These are phyloP conservation scores for Aspergillus heteromorphus DNA, from an alignment of 495 filamentous ascomycete species.

Conservation along the genomic window DNA sequence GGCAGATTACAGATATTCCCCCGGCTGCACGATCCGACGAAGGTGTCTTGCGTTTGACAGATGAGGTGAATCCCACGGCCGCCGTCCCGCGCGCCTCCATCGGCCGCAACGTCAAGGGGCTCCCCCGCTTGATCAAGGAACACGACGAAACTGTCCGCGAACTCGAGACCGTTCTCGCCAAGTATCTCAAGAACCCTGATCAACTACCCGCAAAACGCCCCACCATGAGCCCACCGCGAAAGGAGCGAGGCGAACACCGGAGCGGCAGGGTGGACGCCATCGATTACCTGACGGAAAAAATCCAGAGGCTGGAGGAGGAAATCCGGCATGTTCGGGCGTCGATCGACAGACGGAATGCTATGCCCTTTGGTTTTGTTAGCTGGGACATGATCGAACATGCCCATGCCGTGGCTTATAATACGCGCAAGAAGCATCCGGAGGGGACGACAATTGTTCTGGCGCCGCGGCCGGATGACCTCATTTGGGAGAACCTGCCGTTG, in stretches of 20 bases:
- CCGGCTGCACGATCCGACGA: conserved; percentile 69
- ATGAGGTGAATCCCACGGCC: conserved; percentile 66
- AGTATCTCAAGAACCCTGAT: conserved; percentile 83
- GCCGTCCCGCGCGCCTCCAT: conserved; percentile 75
- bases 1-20: conserved; percentile 79
- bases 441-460: conserved; percentile 76
- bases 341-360: conserved; percentile 79
- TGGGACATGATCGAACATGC: conserved; percentile 84
- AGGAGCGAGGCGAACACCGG: conserved; percentile 44
- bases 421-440: conserved; percentile 72
- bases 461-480: conserved; percentile 83
- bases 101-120: conserved; percentile 83
- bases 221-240: conserved; percentile 69
- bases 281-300: conserved; percentile 82
- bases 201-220: conserved; percentile 75
- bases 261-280: conserved; percentile 77
- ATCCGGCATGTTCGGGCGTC: conserved; percentile 76
- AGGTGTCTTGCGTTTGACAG: conserved; percentile 75
- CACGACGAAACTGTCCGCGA: conserved; percentile 76
- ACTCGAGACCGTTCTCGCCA: conserved; percentile 77
- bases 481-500: conserved; percentile 89
- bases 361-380: conserved; percentile 91
- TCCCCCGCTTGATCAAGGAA: conserved; percentile 78
- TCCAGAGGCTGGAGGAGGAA: conserved; percentile 73
- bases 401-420: conserved; percentile 77